Evolutionary conservation across 2,329 filamentous ascomycete species (phyloP).

Genomic region (Lachnellula occidentalis): DNA sequence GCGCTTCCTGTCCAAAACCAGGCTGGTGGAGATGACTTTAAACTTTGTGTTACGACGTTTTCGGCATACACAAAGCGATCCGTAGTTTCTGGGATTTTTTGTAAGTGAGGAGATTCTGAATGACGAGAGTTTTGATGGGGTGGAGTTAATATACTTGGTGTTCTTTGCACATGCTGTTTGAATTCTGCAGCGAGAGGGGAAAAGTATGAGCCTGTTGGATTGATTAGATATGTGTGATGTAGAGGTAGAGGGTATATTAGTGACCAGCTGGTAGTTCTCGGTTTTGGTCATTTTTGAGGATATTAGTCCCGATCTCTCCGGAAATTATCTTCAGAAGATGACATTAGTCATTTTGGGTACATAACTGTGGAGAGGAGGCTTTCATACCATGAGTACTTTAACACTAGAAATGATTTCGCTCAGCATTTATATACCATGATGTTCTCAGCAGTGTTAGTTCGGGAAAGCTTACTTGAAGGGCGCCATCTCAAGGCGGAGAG

Average conservation of each 20-base stretch:
- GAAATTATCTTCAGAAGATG: slow-evolving; percentile 21
- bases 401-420: neutral
- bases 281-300: slow-evolving; percentile 21
- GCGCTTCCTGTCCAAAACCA: slow-evolving; percentile 25
- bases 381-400: neutral
- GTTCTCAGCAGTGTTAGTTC: neutral
- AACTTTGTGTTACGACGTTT: slow-evolving; percentile 17
- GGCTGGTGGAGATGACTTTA: slow-evolving; percentile 12
- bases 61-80: slow-evolving; percentile 14
- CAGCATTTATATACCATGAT: neutral
- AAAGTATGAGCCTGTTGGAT: slow-evolving; percentile 19
- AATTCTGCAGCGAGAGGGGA: slow-evolving; percentile 18
- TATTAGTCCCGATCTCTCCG: slow-evolving; percentile 28
- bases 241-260: neutral
- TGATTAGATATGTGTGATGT: neutral
- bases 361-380: neutral
- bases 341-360: neutral
- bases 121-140: neutral
- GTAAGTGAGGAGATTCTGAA: neutral
- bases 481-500: slow-evolving; percentile 16
- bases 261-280: slow-evolving; percentile 21
- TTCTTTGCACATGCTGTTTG: slow-evolving; percentile 18
- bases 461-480: slow-evolving; percentile 7
- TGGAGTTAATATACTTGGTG: slow-evolving; percentile 16
- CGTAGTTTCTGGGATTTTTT: slow-evolving; percentile 12